Evolutionary conservation across 2,329 filamentous ascomycete genomes (phyloP), one percentile per base, ranked within the genome.

Genomic region (Fusarium sacchari): DNA sequence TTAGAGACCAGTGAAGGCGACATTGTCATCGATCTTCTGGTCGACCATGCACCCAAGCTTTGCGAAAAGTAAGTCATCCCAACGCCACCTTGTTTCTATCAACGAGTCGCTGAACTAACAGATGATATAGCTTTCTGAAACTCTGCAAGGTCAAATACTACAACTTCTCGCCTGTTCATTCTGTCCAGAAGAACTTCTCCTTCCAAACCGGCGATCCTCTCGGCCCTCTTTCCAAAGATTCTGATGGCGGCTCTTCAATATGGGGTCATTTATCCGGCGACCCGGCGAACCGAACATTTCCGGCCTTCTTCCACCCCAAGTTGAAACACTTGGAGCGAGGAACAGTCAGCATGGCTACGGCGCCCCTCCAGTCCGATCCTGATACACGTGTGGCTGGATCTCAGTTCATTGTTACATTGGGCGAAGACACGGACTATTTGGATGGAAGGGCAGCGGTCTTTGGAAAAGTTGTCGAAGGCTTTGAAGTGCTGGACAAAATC

Each of bases 91-190:
- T 32, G 28, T 39, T 42, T 55, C 50, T 65, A 24, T 63, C 57
- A 68, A 75, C 66, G 73, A 72, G 60, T 50, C 26, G 26, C 37
- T 60, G 59, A 61, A 60, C 75, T 81, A 86, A 92, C 86, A 81
- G 69, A 79, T 80, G 53, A 80, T 55, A 17, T 83, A 97, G 94
- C 88, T 98, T 99, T 83, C 87, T 99, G 64, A 98, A 99, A 88
- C 93, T 99, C 77, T 98, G 96, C 90, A 98, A 98, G 85, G 87
- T 95, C 84, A 99, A 98, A 86, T 99, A 98, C 86, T 99, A 98
- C 90, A 98, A 98, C 86, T 98, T 97, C 82, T 92, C 95, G 11
- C 96, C 96, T 32, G 86, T 98, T 61, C 94, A 98, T 84, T 95
- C 92, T 75, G 90, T 99, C 42, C 96, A 98, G 81, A 96, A 96